Evolutionary conservation across 2,329 filamentous ascomycete species (phyloP), one percentile per base, ranked within the genome.

Genomic region (Fusarium nurragi): DNA sequence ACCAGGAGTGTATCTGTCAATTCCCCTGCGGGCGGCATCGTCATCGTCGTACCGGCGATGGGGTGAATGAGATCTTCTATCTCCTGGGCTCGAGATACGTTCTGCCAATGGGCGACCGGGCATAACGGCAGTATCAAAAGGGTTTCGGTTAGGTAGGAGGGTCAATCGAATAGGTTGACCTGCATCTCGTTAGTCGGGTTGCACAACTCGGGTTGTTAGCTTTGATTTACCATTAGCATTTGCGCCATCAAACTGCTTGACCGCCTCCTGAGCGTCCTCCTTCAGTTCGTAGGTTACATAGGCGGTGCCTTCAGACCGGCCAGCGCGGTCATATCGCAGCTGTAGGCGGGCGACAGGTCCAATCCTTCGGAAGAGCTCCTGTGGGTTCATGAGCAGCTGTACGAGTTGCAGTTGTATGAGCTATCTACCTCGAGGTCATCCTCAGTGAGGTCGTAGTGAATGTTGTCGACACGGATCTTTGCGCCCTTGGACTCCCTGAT

Each of bases 401-500:
- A 37, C 11, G 21, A 12, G 22, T 54, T 14, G 38, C 18, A 39
- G 23, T 12, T n/a, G 18, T 12, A 13, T 34, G 18, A 16, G 32
- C 28, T 11, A 45, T 78, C 54, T 79, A 96, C 93, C 72, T 91
- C 86, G 51, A 97, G 84, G 74, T 97, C 94, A 34, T 90, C 88
- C 76, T 94, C 88, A 13, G 90, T 94, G 64, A 97, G 84, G 60
- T 97, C 94, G 77, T 97, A 97, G 77, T 97, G 94, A 56, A 97
- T 81, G 75, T 97, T 97, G 62, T 96, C 92, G 61, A 97, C 90
- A 67, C 90, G 89, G 67, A 97, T 78, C 78, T 92, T 94, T 41
- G 88, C 83, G 69, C 89, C 88, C 54, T 80, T 79, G 26, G 79
- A 74, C 32, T 85, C 82, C 72, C 86, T 86, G 41, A 23, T 16